phyloP scores from a whole-genome alignment of 2,329 filamentous ascomycete genomes.

The Ophiostoma perfectum region DNA sequence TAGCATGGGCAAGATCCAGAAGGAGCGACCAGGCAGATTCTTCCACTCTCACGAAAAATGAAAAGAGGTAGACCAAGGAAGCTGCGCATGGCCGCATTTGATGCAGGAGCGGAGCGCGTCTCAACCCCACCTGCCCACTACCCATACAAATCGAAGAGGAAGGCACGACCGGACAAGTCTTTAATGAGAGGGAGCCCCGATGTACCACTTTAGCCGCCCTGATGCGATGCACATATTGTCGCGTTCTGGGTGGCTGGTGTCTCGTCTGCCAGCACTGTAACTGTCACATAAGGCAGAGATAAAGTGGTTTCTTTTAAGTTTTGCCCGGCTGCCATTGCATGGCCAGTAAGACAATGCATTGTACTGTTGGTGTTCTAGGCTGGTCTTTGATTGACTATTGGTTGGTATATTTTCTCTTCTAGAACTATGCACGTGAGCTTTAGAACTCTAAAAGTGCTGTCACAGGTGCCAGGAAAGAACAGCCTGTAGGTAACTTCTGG shows the following conservation, averaged over 20 bases:
- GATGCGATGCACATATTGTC: conserved; percentile 21
- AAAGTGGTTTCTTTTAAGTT: neutral
- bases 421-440: neutral
- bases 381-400: neutral
- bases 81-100: conserved; percentile 17
- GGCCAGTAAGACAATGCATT: neutral
- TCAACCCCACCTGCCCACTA: conserved; percentile 20
- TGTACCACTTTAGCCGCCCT: conserved; percentile 22
- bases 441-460: neutral
- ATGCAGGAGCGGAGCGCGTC: conserved; percentile 25
- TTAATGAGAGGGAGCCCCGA: conserved; percentile 9
- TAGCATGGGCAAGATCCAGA: neutral
- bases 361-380: neutral
- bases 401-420: neutral
- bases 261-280: conserved; percentile 12
- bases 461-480: neutral
- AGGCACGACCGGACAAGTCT: neutral
- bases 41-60: neutral
- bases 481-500: neutral
- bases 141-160: conserved; percentile 15
- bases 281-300: neutral
- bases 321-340: neutral
- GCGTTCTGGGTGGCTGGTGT: conserved; percentile 21
- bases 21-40: neutral
- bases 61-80: conserved; percentile 16